phyloP scores from a whole-genome alignment of 306 rosid species.

The Lablab purpureus region DNA sequence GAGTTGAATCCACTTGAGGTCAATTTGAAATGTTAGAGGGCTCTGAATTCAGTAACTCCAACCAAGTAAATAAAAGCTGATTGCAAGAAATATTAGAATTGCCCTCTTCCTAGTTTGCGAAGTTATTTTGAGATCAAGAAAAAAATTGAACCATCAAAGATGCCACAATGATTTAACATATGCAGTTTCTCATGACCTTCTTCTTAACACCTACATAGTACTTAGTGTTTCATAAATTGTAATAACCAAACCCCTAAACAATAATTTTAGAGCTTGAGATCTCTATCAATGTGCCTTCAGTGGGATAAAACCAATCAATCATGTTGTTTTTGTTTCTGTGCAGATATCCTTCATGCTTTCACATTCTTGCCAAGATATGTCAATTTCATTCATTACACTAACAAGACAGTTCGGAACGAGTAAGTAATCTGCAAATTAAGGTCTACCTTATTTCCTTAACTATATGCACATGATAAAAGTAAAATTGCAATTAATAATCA shows the following conservation, averaged over 20 bases:
- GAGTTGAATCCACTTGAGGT: constrained; percentile 14
- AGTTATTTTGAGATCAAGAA: constrained; percentile 18
- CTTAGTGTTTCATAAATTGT: not conserved
- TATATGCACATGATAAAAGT: constrained; percentile 2
- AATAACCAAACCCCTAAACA: constrained; percentile 3
- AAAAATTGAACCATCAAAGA: not conserved
- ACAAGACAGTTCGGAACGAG: constrained; percentile 65
- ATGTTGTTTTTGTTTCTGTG: constrained; percentile 32
- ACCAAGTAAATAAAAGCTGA: not conserved
- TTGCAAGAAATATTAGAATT: constrained; percentile 39
- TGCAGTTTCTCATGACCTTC: constrained; percentile 3
- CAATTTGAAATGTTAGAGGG: constrained; percentile 5
- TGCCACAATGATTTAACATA: not conserved
- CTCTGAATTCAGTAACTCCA: constrained; percentile 10
- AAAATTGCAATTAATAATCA: not conserved
- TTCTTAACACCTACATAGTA: not conserved
- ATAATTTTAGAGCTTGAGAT: not conserved
- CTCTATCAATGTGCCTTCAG: not conserved
- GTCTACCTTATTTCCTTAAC: constrained; percentile 35
- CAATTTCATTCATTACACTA: constrained; percentile 70
- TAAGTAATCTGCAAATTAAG: constrained; percentile 49
- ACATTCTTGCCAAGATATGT: constrained; percentile 62
- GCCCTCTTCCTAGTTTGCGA: constrained; percentile 16
- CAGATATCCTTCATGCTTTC: constrained; percentile 80
- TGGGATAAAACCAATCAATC: not conserved